Evolutionary conservation across 169 alveolate genomes (phyloP), one percentile per base, ranked within the genome.

Genomic region (Plasmodium reichenowi): DNA sequence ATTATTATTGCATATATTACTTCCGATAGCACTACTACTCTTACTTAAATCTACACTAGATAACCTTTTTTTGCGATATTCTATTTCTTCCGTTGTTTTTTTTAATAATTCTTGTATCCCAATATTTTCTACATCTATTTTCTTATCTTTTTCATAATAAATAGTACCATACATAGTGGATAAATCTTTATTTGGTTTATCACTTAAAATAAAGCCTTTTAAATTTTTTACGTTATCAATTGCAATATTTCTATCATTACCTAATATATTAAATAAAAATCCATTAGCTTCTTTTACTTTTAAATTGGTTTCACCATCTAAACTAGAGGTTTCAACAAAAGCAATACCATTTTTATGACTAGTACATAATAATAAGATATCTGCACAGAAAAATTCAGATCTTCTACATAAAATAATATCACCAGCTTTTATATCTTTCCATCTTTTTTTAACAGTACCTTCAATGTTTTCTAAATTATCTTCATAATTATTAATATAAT

Each of bases 231-330:
- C 74, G 48, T 71, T 83, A 12, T 63, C 62, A 58, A 83, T 68
- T 59, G 91, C 91, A 32, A 56, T 67, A 17, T 10, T 24, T 26
- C 62, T 83, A 13, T 83, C 73, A 45, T 47, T 68, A 12, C 72
- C 60, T 54, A 83, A 73, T 17, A 56, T 59, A 29, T 83, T 83
- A 29, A 83, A 70, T 58, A 83, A 32, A 50, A 58, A 83, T n/a
- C 66, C 66, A 72, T 83, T 83, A 10, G 96, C 95, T 74, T 97
- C 98, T 74, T 94, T 93, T 32, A 94, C 94, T 92, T 98, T 98
- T 52, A 98, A 92, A 74, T 95, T 97, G 5, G 99, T 97, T 92
- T 98, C 99, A 0, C 99, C 99, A 90, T 98, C 99, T 63, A 98
- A 94, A 50, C 98, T 96, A 13, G 98, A 96, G 43, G 99, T 98